These are phyloP conservation scores for Exserohilum rostratum DNA, from an alignment of 2,329 filamentous ascomycete species.

Conservation along the genomic window DNA sequence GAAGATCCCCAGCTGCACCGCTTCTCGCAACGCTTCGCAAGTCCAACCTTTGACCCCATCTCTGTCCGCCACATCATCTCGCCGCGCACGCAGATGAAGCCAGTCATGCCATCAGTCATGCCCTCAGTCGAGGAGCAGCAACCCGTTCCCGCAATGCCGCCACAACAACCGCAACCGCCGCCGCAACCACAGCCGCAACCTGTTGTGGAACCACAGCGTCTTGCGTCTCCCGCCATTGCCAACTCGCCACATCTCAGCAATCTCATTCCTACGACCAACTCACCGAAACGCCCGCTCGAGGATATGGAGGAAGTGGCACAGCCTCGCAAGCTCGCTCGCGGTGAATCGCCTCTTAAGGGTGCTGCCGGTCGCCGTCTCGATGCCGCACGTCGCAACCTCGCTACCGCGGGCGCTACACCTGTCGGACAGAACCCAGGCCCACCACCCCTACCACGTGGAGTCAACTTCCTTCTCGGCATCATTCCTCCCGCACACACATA, in stretches of 20 bases:
- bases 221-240: conserved; percentile 34
- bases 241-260: conserved; percentile 41
- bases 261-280: conserved; percentile 41
- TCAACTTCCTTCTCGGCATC: conserved; percentile 65
- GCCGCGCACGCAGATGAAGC: conserved; percentile 74
- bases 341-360: conserved; percentile 91
- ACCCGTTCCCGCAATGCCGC: background rate
- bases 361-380: conserved; percentile 84
- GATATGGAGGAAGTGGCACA: conserved; percentile 75
- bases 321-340: conserved; percentile 84
- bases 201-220: conserved; percentile 28
- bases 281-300: conserved; percentile 56
- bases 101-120: conserved; percentile 42
- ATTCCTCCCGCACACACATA: conserved; percentile 77
- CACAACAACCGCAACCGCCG: background rate
- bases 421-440: conserved; percentile 47
- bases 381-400: conserved; percentile 65
- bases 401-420: conserved; percentile 36
- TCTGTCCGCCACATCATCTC: conserved; percentile 83
- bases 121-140: conserved; percentile 39
- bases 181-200: conserved; percentile 19
- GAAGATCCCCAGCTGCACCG: conserved; percentile 77
- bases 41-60: conserved; percentile 76
- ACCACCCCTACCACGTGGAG: conserved; percentile 73
- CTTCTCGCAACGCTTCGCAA: conserved; percentile 77